Base-by-base conservation (phyloP, 2,329 filamentous ascomycete species). In the Cytospora schulzeri region DNA sequence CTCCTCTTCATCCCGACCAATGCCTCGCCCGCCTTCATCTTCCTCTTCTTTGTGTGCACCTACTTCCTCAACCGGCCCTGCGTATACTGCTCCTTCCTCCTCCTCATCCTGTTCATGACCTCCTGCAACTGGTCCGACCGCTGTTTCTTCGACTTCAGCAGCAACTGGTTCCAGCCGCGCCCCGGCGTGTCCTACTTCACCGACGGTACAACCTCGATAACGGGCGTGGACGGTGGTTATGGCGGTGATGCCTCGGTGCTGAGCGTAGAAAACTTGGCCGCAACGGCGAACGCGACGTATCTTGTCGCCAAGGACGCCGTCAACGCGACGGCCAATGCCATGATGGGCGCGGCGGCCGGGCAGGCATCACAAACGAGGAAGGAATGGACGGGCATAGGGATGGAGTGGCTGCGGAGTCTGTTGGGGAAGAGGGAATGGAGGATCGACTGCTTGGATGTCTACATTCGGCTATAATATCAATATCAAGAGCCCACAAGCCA, bases 21-120 rank as follows among this genome's bases (percentile, higher is more conserved):
- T 76, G 90, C 91, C 70, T 93, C 91, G 64, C 91, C 91, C 29
- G 85, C 91, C 73, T 93, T 94, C 80, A 91, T 95, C 76, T 87
- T 94, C 79, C 86, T 92, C 78, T 92, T 95, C 83, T 90, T 99
- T 80, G 84, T 92, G 69, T 92, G 93, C 77, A 97, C 93, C 69
- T 98, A 97, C 83, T 91, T 96, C 79, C 88, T 99, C 72, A 96
- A 97, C 80, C 89, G 94, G 62, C 95, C 95, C 61, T 99, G 95
- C 81, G 90, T 97, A 71, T 99, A 99, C 84, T 99, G 95, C 85
- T 97, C 93, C 67, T 88, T 97, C 67, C 90, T 99, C 61, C 91
- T 99, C 57, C 85, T 97, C 69, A 93, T 98, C 71, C 92, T 99
- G 71, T 96, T 97, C 81, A 85, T 93, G 70, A 96, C 93, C 29